Conservation (phyloP, 2,329 filamentous ascomycete species). For the Fusarium tjaetaba region DNA sequence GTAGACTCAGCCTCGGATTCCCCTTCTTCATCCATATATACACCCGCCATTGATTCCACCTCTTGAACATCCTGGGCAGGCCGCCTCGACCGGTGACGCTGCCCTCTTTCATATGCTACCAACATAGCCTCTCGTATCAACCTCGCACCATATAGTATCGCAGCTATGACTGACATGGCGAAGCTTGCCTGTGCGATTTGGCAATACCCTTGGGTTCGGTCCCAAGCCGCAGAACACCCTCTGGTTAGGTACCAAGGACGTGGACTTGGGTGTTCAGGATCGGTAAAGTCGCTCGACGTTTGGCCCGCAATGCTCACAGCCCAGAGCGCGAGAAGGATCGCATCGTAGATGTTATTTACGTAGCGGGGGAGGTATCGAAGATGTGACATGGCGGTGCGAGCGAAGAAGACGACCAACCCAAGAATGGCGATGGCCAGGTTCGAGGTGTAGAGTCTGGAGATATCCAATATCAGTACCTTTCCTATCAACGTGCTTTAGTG, state of each 20-base stretch:
- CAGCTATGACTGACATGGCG: constrained; percentile 31
- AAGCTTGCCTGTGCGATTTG: constrained; percentile 38
- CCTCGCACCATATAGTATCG: constrained; percentile 27
- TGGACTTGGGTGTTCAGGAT: constrained; percentile 36
- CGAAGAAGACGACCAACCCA: constrained; percentile 41
- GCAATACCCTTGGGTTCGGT: constrained; percentile 24
- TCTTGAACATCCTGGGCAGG: background rate
- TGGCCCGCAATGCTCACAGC: constrained; percentile 35
- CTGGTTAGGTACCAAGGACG: constrained; percentile 44
- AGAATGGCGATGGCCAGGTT: constrained; percentile 47
- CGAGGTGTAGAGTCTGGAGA: constrained; percentile 41
- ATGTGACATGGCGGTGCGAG: constrained; percentile 36
- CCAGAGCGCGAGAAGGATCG: constrained; percentile 44
- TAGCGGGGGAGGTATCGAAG: constrained; percentile 39
- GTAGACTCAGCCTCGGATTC: background rate
- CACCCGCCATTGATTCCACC: background rate
- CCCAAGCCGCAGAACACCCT: constrained; percentile 34
- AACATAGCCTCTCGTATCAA: constrained; percentile 19
- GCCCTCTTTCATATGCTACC: constrained; percentile 20
- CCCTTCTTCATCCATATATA: constrained; percentile 12
- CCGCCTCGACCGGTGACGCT: background rate
- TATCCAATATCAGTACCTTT: background rate
- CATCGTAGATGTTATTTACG: constrained; percentile 44
- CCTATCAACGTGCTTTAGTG: background rate
- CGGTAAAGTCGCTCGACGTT: constrained; percentile 39